phyloP scores from a whole-genome alignment of 139 green algal genomes.

The Picochlorum costavermella region DNA sequence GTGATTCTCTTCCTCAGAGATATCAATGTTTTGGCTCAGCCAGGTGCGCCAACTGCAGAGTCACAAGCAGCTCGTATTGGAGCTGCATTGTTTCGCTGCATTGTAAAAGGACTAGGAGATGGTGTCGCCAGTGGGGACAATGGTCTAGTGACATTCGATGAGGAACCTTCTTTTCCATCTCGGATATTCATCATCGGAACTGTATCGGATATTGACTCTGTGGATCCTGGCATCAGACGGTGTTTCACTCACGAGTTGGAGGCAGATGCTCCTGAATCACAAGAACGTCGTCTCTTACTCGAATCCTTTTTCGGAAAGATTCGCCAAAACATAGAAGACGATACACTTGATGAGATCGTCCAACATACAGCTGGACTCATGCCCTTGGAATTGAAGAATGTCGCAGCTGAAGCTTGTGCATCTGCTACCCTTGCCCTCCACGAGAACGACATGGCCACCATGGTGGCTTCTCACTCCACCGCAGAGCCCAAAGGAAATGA shows the following conservation, averaged over 20 bases:
- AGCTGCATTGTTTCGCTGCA: conserved; percentile 24
- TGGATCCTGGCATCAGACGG: conserved; percentile 52
- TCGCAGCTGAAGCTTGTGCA: conserved; percentile 59
- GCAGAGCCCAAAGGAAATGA: not conserved
- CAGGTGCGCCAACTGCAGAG: not conserved
- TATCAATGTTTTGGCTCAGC: conserved; percentile 30
- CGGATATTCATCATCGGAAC: conserved; percentile 20
- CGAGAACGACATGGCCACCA: not conserved
- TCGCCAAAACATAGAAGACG: not conserved
- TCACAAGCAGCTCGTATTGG: conserved; percentile 23
- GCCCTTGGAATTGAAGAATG: conserved; percentile 50
- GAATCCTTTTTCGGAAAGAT: not conserved
- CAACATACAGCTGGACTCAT: conserved; percentile 69
- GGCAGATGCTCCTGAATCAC: conserved; percentile 30
- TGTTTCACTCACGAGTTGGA: conserved; percentile 78
- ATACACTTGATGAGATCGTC: conserved; percentile 27
- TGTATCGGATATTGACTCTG: conserved; percentile 26
- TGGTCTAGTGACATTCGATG: not conserved
- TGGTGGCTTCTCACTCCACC: not conserved
- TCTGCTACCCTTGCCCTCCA: conserved; percentile 12
- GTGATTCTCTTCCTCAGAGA: conserved; percentile 45
- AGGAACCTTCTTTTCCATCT: conserved; percentile 46
- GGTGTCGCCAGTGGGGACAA: not conserved
- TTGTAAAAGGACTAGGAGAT: conserved; percentile 13
- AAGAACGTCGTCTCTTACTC: conserved; percentile 27